Percentiles rank a stretch among this genome's conserved stretches.
phyloP scores from a whole-genome alignment of 208 protist genomes.

The Crithidia fasciculata region DNA sequence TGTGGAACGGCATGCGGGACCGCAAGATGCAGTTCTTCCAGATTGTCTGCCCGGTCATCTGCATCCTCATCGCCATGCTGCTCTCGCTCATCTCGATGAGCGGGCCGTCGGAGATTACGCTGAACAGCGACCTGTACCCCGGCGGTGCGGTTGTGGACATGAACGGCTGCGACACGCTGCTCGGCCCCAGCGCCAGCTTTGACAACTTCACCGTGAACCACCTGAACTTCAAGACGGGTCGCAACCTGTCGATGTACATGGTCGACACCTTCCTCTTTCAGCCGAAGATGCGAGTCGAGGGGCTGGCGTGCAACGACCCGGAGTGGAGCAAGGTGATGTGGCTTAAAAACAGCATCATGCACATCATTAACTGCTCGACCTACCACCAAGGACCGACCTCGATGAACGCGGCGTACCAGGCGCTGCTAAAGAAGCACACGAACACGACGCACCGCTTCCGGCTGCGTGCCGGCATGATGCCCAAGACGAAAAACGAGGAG shows the following conservation, averaged over 20 bases:
- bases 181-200: constrained; percentile 14
- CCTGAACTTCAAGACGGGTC: constrained; percentile 13
- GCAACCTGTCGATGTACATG: constrained; percentile 29
- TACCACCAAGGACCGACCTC: constrained; percentile 42
- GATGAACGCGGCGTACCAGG: constrained; percentile 36
- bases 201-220: constrained; percentile 27
- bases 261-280: constrained; percentile 36
- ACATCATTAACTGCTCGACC: constrained; percentile 37
- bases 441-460: not conserved
- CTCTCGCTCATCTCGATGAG: constrained; percentile 38
- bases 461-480: constrained; percentile 26
- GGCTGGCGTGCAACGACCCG: constrained; percentile 32
- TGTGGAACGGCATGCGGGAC: constrained; percentile 61
- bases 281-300: constrained; percentile 15
- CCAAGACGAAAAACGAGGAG: constrained; percentile 20
- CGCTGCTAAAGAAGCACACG: constrained; percentile 19
- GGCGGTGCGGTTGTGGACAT: constrained; percentile 25
- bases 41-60: constrained; percentile 72
- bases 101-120: constrained; percentile 13
- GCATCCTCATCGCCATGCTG: constrained; percentile 70
- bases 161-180: constrained; percentile 32
- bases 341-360: constrained; percentile 12
- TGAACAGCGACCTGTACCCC: constrained; percentile 34
- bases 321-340: constrained; percentile 19
- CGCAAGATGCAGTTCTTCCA: constrained; percentile 72